Evolutionary conservation across 805 yeast species (phyloP).

Genomic region (Candida koratica): DNA sequence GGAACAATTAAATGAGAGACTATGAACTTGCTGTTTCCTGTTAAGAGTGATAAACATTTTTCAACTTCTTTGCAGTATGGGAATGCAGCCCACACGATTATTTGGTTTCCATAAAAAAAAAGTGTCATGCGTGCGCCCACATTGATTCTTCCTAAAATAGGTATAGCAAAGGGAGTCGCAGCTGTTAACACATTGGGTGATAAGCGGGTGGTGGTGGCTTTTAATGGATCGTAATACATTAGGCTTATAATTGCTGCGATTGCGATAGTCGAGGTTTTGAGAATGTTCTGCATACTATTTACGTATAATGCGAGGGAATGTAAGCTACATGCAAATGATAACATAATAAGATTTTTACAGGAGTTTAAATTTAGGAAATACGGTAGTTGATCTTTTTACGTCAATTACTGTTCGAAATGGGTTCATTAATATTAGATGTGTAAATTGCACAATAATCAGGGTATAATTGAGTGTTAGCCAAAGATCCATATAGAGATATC

Average conservation of each 20-base stretch:
- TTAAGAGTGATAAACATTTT: conserved; percentile 29
- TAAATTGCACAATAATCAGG: too few species aligned
- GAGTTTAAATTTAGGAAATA: too few species aligned
- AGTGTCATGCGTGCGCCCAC: conserved; percentile 42
- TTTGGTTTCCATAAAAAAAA: conserved; percentile 23
- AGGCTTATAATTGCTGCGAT: too few species aligned
- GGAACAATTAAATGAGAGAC: conserved; percentile 55
- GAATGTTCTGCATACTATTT: neutral
- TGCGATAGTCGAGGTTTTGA: too few species aligned
- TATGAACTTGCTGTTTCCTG: conserved; percentile 27
- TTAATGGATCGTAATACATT: conserved; percentile 18
- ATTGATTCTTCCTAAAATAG: conserved; percentile 20
- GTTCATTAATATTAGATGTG: too few species aligned
- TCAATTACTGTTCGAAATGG: too few species aligned
- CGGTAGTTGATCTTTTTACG: too few species aligned
- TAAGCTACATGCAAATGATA: too few species aligned
- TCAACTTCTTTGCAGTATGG: conserved; percentile 48
- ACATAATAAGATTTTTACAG: too few species aligned
- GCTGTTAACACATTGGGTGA: conserved; percentile 32
- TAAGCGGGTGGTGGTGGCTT: conserved; percentile 24
- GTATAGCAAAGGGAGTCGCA: conserved; percentile 28
- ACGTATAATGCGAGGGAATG: too few species aligned
- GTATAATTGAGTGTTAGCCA: too few species aligned
- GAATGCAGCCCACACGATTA: conserved; percentile 52
- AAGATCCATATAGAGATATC: too few species aligned